phyloP scores from a whole-genome alignment of 139 green algal species.

The Coelastrella sp. region DNA sequence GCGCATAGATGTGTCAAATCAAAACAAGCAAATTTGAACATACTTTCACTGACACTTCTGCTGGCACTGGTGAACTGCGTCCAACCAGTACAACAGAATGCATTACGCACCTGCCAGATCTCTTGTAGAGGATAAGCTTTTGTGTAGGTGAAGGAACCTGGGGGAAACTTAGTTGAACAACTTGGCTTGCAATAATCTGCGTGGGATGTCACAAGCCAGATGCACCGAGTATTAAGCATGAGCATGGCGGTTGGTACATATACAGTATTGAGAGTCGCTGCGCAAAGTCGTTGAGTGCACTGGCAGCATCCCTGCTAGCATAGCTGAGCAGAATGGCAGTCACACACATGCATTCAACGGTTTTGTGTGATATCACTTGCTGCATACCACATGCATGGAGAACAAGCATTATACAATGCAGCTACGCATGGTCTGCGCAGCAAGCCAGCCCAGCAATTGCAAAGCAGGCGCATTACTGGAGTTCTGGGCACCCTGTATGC shows the following conservation, averaged over 20 bases:
- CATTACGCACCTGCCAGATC: not conserved
- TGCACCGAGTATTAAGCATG: not conserved
- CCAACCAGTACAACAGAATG: not conserved
- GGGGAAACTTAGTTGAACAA: not conserved
- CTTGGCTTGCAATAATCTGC: constrained; percentile 13
- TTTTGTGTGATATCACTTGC: too few species aligned
- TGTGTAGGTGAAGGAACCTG: not conserved
- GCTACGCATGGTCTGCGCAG: too few species aligned
- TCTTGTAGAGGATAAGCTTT: not conserved
- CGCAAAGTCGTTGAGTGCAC: too few species aligned
- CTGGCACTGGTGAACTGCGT: not conserved
- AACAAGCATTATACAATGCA: too few species aligned
- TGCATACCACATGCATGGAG: too few species aligned
- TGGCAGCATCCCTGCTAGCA: too few species aligned
- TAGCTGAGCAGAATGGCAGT: too few species aligned
- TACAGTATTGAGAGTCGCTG: too few species aligned
- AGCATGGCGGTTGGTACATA: too few species aligned
- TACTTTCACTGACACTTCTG: not conserved
- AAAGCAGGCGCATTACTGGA: not conserved
- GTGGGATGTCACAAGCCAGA: not conserved
- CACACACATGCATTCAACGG: too few species aligned
- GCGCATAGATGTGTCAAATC: not conserved
- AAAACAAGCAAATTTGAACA: not conserved
- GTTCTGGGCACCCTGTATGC: not conserved
- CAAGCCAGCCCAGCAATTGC: not conserved